A percentile compares a stretch with the other conserved stretches of the same genome.
phyloP scores from a whole-genome alignment of 345 rosid species.

The Trapa incisa region DNA sequence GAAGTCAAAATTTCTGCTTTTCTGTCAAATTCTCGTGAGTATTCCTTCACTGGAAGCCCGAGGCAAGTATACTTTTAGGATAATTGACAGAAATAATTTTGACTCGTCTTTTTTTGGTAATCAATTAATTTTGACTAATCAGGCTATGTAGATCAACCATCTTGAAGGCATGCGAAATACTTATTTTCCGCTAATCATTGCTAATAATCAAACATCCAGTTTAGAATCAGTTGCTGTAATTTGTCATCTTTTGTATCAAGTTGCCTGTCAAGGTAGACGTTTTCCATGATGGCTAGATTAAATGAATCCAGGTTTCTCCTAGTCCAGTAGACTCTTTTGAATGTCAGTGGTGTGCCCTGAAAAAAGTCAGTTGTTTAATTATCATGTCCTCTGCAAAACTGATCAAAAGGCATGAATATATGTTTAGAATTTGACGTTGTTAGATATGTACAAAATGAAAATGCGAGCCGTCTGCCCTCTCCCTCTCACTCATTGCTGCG shows the following conservation, averaged over 20 bases:
- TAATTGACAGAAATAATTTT: not conserved
- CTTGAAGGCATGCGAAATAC: not conserved
- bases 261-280: too few relatives aligned
- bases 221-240: too few relatives aligned
- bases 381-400: not conserved
- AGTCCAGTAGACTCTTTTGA: too few relatives aligned
- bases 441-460: not conserved
- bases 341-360: too few relatives aligned
- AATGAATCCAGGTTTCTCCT: too few relatives aligned
- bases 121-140: not conserved
- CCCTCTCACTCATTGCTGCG: not conserved
- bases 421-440: not conserved
- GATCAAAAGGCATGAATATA: not conserved
- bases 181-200: not conserved
- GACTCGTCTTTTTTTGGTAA: not conserved
- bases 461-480: not conserved
- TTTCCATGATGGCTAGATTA: too few relatives aligned
- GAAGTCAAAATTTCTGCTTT: not conserved
- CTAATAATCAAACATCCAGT: not conserved
- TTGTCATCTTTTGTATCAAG: too few relatives aligned
- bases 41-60: not conserved
- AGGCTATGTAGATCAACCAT: slow-evolving; percentile 1
- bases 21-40: not conserved
- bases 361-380: not conserved
- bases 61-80: not conserved